Percentiles rank a stretch among this genome's conserved stretches.
Evolutionary conservation across 345 rosid species (phyloP).

Genomic region (Excoecaria agallocha): DNA sequence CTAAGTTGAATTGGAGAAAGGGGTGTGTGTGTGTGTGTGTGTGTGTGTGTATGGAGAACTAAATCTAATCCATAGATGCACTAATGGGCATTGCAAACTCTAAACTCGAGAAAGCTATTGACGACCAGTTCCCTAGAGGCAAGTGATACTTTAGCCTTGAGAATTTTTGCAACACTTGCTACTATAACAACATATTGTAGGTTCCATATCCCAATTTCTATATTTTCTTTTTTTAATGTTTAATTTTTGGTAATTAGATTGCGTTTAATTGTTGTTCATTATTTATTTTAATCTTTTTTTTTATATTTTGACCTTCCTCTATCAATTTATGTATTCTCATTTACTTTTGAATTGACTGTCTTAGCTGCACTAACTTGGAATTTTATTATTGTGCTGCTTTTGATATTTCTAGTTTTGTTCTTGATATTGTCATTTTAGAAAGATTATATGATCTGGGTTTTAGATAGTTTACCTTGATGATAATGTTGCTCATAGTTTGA

Average conservation of each 20-base stretch:
- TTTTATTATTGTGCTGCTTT: too few relatives aligned
- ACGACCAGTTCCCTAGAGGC: conserved; percentile 98
- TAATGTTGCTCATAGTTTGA: too few relatives aligned
- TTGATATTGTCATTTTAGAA: too few relatives aligned
- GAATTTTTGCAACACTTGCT: conserved; percentile 97
- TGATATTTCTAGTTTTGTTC: too few relatives aligned
- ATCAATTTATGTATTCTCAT: neutral
- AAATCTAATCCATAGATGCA: conserved; percentile 5
- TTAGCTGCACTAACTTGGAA: too few relatives aligned
- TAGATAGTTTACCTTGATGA: too few relatives aligned
- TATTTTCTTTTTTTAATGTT: neutral
- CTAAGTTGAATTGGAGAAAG: neutral
- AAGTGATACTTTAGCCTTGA: conserved; percentile 96
- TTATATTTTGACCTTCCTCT: neutral
- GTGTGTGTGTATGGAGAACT: neutral
- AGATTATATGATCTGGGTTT: too few relatives aligned
- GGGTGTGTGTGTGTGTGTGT: too few relatives aligned
- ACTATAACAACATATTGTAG: conserved; percentile 97
- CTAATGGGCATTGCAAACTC: conserved; percentile 96
- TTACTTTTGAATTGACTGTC: too few relatives aligned
- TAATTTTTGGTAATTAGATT: neutral
- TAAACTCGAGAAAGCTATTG: conserved; percentile 97
- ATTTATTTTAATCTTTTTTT: neutral
- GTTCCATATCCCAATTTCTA: conserved; percentile 24
- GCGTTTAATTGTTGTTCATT: neutral